Percentiles rank a stretch among this genome's conserved stretches.
Evolutionary conservation across 225 moss, liverwort and hornwort genomes (phyloP).

Genomic region (Pseudisothecium myosuroides): DNA sequence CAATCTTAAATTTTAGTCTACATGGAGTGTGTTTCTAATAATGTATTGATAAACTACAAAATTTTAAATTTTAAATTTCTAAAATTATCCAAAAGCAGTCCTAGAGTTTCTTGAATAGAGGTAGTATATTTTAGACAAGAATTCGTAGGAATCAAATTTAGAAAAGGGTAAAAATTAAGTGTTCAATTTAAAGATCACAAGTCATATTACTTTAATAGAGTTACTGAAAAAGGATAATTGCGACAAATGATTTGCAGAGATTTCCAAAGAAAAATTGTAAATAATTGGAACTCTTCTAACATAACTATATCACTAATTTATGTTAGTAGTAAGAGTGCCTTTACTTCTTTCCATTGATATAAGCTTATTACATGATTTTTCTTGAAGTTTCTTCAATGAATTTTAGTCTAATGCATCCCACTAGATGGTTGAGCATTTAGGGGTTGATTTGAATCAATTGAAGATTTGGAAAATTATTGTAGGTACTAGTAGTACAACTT

Average conservation of each 20-base stretch:
- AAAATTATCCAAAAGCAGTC: rapidly evolving
- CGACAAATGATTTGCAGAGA: too few relatives aligned
- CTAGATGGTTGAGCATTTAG: not conserved
- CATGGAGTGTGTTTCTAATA: rapidly evolving
- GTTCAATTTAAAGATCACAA: not conserved
- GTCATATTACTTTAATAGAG: rapidly evolving
- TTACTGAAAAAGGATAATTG: too few relatives aligned
- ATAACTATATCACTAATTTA: not conserved
- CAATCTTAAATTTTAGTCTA: not conserved
- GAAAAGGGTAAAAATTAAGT: not conserved
- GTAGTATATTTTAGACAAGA: not conserved
- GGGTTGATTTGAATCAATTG: not conserved
- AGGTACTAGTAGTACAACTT: not conserved
- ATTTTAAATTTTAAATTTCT: too few relatives aligned
- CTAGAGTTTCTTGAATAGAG: not conserved
- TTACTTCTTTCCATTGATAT: not conserved
- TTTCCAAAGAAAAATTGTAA: too few relatives aligned
- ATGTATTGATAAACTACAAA: too few relatives aligned
- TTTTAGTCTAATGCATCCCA: not conserved
- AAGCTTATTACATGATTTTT: too few relatives aligned
- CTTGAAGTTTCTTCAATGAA: not conserved
- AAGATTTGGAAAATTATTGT: not conserved
- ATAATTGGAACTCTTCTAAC: not conserved
- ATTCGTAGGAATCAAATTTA: not conserved
- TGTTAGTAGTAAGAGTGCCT: rapidly evolving